These are phyloP conservation scores for Phytophthora citrophthora DNA, from an alignment of 352 stramenopile species.

Conservation along the genomic window DNA sequence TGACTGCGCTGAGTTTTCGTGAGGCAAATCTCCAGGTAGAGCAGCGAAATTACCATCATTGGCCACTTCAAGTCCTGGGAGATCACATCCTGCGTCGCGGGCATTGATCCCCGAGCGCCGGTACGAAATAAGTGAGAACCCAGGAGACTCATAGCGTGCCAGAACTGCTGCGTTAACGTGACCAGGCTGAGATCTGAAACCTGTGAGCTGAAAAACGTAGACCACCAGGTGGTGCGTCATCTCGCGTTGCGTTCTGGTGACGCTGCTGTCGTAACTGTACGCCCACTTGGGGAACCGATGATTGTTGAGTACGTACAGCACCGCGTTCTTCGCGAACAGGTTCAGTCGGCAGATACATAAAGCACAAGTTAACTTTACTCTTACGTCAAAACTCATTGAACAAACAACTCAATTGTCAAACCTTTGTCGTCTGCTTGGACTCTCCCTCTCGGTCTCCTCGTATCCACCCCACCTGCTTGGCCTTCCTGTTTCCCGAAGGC, in stretches of 20 bases:
- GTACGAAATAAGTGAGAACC: conserved; percentile 45
- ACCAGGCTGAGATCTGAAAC: neutral
- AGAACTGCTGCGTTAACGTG: conserved; percentile 31
- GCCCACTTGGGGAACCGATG: conserved; percentile 57
- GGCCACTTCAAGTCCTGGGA: conserved; percentile 12
- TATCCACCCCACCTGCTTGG: conserved; percentile 40
- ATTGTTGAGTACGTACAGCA: conserved; percentile 59
- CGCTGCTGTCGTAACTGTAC: conserved; percentile 59
- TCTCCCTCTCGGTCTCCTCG: conserved; percentile 46
- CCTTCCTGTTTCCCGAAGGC: neutral
- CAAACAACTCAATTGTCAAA: neutral
- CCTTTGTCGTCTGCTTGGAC: conserved; percentile 42
- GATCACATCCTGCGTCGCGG: conserved; percentile 10
- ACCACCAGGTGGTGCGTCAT: conserved; percentile 53
- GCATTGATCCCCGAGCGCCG: conserved; percentile 32
- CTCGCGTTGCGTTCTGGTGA: conserved; percentile 50
- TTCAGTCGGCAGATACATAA: neutral
- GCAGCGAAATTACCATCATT: conserved; percentile 9
- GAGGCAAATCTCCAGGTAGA: neutral
- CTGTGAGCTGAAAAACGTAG: conserved; percentile 43
- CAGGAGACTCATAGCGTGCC: conserved; percentile 40
- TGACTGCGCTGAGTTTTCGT: too few species aligned
- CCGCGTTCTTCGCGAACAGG: conserved; percentile 31
- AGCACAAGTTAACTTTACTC: neutral
- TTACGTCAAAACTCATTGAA: neutral